These are phyloP conservation scores for Huntiella decipiens DNA, from an alignment of 2,329 filamentous ascomycete genomes.

Conservation along the genomic window DNA sequence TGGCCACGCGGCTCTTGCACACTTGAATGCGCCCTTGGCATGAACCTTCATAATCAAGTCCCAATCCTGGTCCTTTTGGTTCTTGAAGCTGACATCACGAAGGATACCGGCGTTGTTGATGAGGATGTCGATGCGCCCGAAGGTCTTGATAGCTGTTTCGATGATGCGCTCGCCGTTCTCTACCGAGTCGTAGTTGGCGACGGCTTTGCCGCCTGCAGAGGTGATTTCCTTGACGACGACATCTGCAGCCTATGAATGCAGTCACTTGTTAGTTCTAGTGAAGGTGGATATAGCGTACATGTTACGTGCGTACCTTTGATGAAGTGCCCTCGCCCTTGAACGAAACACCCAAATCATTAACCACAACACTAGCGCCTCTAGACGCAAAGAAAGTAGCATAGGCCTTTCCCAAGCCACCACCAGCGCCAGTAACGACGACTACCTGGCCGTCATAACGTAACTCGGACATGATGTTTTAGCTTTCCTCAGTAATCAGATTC, in stretches of 20 bases:
- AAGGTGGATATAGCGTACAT: not conserved
- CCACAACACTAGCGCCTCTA: constrained; percentile 81
- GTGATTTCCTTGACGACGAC: constrained; percentile 69
- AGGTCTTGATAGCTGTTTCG: constrained; percentile 62
- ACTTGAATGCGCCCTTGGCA: constrained; percentile 88
- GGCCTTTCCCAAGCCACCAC: constrained; percentile 60
- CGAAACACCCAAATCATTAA: constrained; percentile 86
- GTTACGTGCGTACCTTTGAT: constrained; percentile 46
- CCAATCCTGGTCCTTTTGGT: constrained; percentile 95
- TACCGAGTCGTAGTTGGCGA: constrained; percentile 93
- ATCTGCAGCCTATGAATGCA: constrained; percentile 48
- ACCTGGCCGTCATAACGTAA: constrained; percentile 72
- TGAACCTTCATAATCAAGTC: constrained; percentile 87
- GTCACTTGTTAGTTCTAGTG: not conserved
- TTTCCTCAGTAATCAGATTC: no score
- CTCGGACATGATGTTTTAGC: constrained; percentile 35
- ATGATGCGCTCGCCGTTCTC: constrained; percentile 90
- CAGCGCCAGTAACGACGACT: constrained; percentile 65
- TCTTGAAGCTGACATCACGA: constrained; percentile 92
- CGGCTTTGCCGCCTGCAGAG: constrained; percentile 78
- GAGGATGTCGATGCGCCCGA: constrained; percentile 78
- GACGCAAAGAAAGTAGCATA: constrained; percentile 84
- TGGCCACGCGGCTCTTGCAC: constrained; percentile 83
- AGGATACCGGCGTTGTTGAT: constrained; percentile 97
- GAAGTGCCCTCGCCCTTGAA: constrained; percentile 85